phyloP scores from a whole-genome alignment of 768 basidiomycete genomes.

The Phylloporus rhodoxanthus region DNA sequence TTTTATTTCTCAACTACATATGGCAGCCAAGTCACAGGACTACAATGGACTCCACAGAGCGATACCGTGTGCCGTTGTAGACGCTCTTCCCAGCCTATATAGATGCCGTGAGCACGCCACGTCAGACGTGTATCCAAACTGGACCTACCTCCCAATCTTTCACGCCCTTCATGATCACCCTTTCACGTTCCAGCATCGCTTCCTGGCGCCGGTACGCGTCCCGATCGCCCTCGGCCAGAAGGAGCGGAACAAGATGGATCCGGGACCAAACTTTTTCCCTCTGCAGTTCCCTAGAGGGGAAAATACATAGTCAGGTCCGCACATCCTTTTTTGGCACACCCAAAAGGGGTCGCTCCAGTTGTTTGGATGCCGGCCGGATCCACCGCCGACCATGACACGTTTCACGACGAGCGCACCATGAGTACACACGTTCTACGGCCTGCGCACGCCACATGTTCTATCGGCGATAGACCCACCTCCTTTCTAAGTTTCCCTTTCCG shows the following conservation, averaged over 20 bases:
- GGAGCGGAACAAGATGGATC: slow-evolving; percentile 86
- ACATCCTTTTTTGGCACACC: slow-evolving; percentile 41
- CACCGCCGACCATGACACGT: slow-evolving; percentile 56
- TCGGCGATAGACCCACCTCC: slow-evolving; percentile 59
- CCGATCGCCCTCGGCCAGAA: slow-evolving; percentile 92
- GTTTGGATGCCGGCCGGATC: slow-evolving; percentile 45
- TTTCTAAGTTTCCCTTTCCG: slow-evolving; percentile 87
- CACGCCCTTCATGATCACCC: slow-evolving; percentile 93
- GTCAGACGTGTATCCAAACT: slow-evolving; percentile 6
- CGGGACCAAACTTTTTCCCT: slow-evolving; percentile 94
- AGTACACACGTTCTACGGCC: slow-evolving; percentile 65
- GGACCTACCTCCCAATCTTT: slow-evolving; percentile 85
- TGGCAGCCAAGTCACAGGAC: slow-evolving; percentile 39
- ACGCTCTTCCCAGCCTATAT: slow-evolving; percentile 76
- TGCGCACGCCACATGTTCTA: slow-evolving; percentile 42
- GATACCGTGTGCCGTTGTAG: slow-evolving; percentile 77
- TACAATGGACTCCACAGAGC: slow-evolving; percentile 49
- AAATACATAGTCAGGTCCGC: slow-evolving; percentile 30
- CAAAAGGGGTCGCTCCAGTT: slow-evolving; percentile 30
- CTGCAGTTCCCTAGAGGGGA: slow-evolving; percentile 73
- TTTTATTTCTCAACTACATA: slow-evolving; percentile 8
- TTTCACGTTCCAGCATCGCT: slow-evolving; percentile 74
- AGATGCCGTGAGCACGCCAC: background rate
- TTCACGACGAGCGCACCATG: slow-evolving; percentile 56
- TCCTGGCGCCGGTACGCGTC: slow-evolving; percentile 76